These are phyloP conservation scores for Pyrenophora teres DNA, from an alignment of 2,329 filamentous ascomycete genomes.

Conservation along the genomic window DNA sequence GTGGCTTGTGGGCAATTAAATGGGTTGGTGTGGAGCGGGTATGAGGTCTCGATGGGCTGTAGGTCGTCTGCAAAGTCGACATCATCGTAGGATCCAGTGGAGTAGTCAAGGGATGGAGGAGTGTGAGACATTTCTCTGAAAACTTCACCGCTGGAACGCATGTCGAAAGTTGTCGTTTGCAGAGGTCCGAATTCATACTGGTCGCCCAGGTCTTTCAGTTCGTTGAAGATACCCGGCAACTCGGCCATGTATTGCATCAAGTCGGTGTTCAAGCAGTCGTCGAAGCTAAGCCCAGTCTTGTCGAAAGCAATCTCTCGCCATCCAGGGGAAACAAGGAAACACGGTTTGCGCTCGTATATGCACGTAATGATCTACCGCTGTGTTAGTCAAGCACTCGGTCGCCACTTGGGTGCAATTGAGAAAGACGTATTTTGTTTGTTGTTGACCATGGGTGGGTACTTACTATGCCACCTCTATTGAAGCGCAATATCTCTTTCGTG, in stretches of 20 bases:
- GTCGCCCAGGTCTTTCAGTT: conserved; percentile 28
- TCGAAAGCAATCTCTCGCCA: conserved; percentile 44
- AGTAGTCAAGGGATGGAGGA: conserved; percentile 28
- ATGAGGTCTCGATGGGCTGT: conserved; percentile 12
- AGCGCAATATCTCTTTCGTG: conserved; percentile 38
- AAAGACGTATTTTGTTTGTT: too few relatives aligned
- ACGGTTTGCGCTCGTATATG: conserved; percentile 37
- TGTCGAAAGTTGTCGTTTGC: conserved; percentile 5
- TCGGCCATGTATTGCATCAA: conserved; percentile 36
- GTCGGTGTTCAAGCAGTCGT: conserved; percentile 36
- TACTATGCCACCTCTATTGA: conserved; percentile 40
- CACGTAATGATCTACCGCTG: conserved; percentile 35
- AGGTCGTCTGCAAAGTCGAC: conserved; percentile 20
- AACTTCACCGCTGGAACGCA: conserved; percentile 1
- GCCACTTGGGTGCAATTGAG: too few relatives aligned
- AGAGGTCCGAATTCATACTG: conserved; percentile 2
- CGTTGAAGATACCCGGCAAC: conserved; percentile 33
- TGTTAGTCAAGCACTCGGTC: conserved; percentile 1
- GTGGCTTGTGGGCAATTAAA: conserved; percentile 6
- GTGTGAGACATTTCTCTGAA: conserved; percentile 16
- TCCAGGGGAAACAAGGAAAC: conserved; percentile 37
- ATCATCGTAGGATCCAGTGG: conserved; percentile 18
- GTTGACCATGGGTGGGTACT: conserved; percentile 9
- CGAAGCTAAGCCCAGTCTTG: conserved; percentile 30
- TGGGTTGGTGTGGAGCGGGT: neutral